Percentiles rank a stretch among this genome's conserved stretches.
These are phyloP conservation scores for Fomitopsis palustris DNA, from an alignment of 1,284 basidiomycete genomes.

Conservation along the genomic window DNA sequence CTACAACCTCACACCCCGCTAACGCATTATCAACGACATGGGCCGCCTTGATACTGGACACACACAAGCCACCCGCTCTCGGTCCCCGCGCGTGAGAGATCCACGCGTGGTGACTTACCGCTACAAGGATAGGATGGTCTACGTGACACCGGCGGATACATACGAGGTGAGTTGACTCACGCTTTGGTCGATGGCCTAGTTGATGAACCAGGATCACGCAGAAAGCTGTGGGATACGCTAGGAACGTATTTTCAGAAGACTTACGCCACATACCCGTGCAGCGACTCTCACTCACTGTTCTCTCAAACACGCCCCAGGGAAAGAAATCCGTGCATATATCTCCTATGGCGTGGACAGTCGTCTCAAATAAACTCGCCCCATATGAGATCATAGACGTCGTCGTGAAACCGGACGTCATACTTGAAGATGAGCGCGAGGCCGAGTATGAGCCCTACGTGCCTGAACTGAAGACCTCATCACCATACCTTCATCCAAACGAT, in stretches of 20 bases:
- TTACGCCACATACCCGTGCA: conserved; percentile 37
- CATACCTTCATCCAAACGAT: not conserved
- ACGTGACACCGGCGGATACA: conserved; percentile 44
- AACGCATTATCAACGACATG: not conserved
- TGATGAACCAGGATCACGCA: conserved; percentile 21
- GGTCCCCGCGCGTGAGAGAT: conserved; percentile 9
- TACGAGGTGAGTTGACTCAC: conserved; percentile 36
- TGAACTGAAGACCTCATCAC: not conserved
- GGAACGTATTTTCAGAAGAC: conserved; percentile 44
- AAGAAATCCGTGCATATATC: conserved; percentile 45
- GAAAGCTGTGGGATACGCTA: conserved; percentile 53
- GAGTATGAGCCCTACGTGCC: conserved; percentile 6
- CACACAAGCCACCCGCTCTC: conserved; percentile 3
- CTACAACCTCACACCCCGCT: no score
- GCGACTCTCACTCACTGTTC: conserved; percentile 44
- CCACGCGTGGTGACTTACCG: conserved; percentile 48
- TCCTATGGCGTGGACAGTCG: conserved; percentile 50
- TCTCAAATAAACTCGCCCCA: conserved; percentile 40
- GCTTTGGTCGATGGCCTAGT: not conserved
- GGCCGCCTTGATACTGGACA: not conserved
- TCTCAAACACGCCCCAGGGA: conserved; percentile 31
- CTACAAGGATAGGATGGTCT: conserved; percentile 41
- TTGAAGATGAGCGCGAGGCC: conserved; percentile 9
- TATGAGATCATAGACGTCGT: conserved; percentile 55
- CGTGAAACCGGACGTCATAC: conserved; percentile 22